Evolutionary conservation across 306 rosid species (phyloP), one percentile per base, ranked within the genome.

Genomic region (Elaeagnus macrophylla): DNA sequence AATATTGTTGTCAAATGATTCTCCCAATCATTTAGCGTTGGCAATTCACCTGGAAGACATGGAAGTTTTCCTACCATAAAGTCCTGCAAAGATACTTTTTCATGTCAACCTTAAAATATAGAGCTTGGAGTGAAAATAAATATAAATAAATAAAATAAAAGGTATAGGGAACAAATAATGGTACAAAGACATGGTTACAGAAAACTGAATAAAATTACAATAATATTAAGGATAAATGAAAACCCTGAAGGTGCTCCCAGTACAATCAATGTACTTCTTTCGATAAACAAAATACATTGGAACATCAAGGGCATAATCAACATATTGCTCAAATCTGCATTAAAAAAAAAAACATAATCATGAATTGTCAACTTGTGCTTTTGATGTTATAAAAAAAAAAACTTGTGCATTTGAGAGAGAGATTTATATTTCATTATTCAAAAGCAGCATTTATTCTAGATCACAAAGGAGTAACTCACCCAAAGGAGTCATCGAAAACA

Each of bases 171-270:
- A 20, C 32, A 16, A 10, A 39, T 20, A 10, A 45, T 45, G 32
- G 51, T 13, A 12, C 16, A 61, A 19, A 37, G 25, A 65, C 10
- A 37, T 20, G 17, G 37, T 32, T 16, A 48, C 44, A 53, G 15
- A 40, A 36, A 51, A 48, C 25, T 14, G 49, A 15, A 7, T 59
- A 14, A 18, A 62, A 11, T 48, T 55, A 42, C 43, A 66, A 50
- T 17, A 42, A 13, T 12, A 43, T 12, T 6, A 69, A 57, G 65
- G 54, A 76, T 49, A 67, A 51, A 81, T 73, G 67, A 32, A 54
- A 66, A 88, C 96, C 94, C 85, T 78, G 80, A 88, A 88, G 64
- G 85, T 81, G 85, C 74, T 81, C 68, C 94, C 94, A 70, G 85
- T 69, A 61, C 94, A 88, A 75, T 84, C 69, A 48, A 88, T 53